These are phyloP conservation scores for Dictyophora rubrovolvata DNA, from an alignment of 768 basidiomycete species.

Conservation along the genomic window DNA sequence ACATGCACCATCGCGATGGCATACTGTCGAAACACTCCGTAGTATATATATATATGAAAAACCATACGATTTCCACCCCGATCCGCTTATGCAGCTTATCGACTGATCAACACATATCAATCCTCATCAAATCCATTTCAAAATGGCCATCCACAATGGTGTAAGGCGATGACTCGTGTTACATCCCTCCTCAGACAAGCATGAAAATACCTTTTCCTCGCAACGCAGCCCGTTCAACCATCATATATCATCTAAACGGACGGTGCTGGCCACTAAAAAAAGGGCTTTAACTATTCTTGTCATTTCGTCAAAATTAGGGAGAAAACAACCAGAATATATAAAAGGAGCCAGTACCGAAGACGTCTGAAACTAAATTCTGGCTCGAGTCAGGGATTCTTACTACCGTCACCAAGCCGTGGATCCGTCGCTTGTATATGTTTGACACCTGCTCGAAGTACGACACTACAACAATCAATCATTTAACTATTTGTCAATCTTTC, in stretches of 20 bases:
- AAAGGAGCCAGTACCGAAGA: background rate
- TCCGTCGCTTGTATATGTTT: background rate
- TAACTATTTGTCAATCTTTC: background rate
- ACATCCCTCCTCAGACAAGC: background rate
- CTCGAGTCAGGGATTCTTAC: background rate
- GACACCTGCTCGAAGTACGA: background rate
- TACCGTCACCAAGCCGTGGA: background rate
- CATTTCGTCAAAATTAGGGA: background rate
- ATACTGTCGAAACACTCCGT: no score
- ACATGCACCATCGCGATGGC: no score
- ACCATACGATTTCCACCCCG: background rate
- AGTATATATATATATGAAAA: no score
- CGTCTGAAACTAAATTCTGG: background rate
- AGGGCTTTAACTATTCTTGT: no score
- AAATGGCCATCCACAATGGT: background rate
- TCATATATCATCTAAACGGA: background rate
- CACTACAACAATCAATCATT: background rate
- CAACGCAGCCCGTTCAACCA: background rate
- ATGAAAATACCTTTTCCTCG: background rate
- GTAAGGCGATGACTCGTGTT: background rate
- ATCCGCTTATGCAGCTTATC: background rate
- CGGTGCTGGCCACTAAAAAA: background rate
- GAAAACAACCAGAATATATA: background rate
- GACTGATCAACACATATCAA: background rate
- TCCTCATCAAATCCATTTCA: background rate